Base-by-base conservation (phyloP, 2,329 filamentous ascomycete species). In the Macroventuria anomochaeta region DNA sequence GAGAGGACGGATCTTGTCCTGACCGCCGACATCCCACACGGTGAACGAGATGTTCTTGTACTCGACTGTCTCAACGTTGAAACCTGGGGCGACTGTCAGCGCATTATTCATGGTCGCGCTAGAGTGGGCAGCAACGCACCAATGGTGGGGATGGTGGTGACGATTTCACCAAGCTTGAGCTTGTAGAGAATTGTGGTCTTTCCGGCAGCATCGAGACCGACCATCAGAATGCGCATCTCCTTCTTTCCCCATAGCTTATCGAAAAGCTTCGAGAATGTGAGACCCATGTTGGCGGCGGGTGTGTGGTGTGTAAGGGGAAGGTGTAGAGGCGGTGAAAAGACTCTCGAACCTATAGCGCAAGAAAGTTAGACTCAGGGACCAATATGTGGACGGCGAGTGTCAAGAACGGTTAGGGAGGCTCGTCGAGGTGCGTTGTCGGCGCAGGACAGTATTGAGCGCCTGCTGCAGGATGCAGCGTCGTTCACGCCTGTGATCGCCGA, bases 41-140 rank as follows among this genome's bases (percentile, higher is more conserved):
- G 96, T 97, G 83, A 97, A 97, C 80, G 97, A 96, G 79, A 97
- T 93, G 77, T 97, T 97, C 85, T 97, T 97, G 83, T 96, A 97
- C 65, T 93, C 96, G 70, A 97, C 93, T 4, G 92, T 96, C 83
- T 97, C 93, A 77, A 97, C 95, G 84, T 97, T 97, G 85, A 97
- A 97, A 67, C 93, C 80, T 80, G 66, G 42, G 34, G 7, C 46
- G 33, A 18, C 43, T 47, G 64, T 74, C 59, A 74, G 70, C 65
- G 59, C 58, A 43, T 50, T 46, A 32, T 39, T 37, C 29, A 33
- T 34, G 23, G 38, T 44, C 38, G 48, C 36, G 40, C 43, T 58
- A 36, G 37, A 31, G 40, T 18, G 47, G 47, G 36, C 41, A 53
- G 52, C 42, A 44, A 72, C 79, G 68, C 68, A 82, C 80, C 95